Base-by-base conservation (phyloP, 352 stramenopile species). In the Pythium dissotocum region DNA sequence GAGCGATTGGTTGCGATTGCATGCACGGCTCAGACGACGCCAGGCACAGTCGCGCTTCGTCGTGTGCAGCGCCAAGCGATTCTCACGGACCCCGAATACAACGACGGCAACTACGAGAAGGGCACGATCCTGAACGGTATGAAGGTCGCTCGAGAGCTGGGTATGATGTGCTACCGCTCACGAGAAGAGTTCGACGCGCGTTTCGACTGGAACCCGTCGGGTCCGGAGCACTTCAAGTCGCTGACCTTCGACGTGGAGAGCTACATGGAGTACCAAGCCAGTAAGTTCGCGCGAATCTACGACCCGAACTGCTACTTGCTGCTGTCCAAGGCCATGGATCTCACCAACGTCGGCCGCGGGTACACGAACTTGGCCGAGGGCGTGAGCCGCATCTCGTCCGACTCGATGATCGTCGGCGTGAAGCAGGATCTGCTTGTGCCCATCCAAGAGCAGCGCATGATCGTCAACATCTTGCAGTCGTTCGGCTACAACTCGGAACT, bases 181-280 rank as follows among this genome's bases (percentile, higher is more conserved):
- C 86, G 87, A 21, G 87, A 95, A 63, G 89, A 95, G 68, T 94
- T 97, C 53, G 88, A 97, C 63, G 68, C 75, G 2, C 77, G 87
- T 4, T 97, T 97, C 66, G 83, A 96, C 71, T 97, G 88, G 89
- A 88, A 93, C 55, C 88, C 88, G 0, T 91, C 77, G 4, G 85
- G 83, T 4, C 71, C 72, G 14, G 79, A 79, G 69, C 77, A 94
- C 46, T 93, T 94, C 59, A 88, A 84, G 65, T 76, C 77, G n/a
- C 63, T 80, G 14, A 95, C 86, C 13, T 97, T 97, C 52, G 89
- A 97, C 33, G 87, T 97, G 0, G 89, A 97, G 74, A 89, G 77
- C 58, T 97, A 97, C 81, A 93, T 97, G 87, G 82, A 93, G 63
- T 94, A 97, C 75, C 86, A 97, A 67, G 88, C 83, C 36, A 83